These are phyloP conservation scores for Trametes gibbosa DNA, from an alignment of 768 basidiomycete genomes.

Conservation along the genomic window DNA sequence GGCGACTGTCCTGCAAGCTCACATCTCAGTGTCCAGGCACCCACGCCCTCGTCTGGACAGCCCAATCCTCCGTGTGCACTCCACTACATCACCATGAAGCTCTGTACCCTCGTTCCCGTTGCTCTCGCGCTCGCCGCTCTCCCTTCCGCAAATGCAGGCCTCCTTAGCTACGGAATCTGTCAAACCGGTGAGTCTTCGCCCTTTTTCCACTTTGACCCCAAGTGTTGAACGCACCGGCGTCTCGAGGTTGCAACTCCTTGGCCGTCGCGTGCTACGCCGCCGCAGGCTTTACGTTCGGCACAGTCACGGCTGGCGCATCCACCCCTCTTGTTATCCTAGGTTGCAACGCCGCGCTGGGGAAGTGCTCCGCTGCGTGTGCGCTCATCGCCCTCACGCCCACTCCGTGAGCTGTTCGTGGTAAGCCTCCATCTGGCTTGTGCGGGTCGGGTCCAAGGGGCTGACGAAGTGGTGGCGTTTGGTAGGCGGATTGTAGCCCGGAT, in stretches of 20 bases:
- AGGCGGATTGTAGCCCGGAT: no score
- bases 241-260: slow-evolving; percentile 9
- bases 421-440: background rate
- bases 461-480: no score
- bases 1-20: no score
- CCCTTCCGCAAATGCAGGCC: slow-evolving; percentile 28
- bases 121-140: slow-evolving; percentile 1
- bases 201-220: no score
- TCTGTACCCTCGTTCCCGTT: slow-evolving; percentile 1
- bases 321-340: slow-evolving; percentile 38
- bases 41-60: background rate
- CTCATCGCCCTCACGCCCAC: slow-evolving; percentile 36
- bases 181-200: slow-evolving; percentile 35
- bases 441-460: no score
- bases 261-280: slow-evolving; percentile 11
- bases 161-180: slow-evolving; percentile 39
- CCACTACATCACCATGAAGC: slow-evolving; percentile 16
- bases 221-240: no score
- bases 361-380: slow-evolving; percentile 41
- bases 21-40: no score
- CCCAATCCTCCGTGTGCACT: background rate
- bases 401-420: slow-evolving; percentile 25
- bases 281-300: slow-evolving; percentile 37
- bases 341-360: slow-evolving; percentile 44
- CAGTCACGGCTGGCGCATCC: slow-evolving; percentile 35